phyloP scores from a whole-genome alignment of 139 green algal genomes.

The Zygnema circumcarinatum region DNA sequence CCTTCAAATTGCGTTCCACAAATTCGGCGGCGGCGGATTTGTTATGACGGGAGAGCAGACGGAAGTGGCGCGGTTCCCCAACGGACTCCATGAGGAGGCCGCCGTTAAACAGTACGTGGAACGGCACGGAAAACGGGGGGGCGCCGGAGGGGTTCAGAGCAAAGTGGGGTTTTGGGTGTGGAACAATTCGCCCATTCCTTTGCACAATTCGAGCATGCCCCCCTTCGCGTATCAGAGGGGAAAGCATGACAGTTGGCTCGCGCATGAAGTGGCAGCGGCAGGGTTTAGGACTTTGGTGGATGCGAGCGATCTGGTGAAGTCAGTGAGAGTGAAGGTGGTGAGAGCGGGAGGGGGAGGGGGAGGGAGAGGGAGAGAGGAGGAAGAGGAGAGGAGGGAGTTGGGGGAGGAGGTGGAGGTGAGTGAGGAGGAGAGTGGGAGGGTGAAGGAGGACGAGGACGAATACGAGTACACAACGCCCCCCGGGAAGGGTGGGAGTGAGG shows the following conservation, averaged over 20 bases:
- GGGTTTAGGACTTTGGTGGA: background rate
- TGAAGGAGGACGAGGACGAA: background rate
- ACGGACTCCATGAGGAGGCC: background rate
- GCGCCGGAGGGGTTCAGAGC: too few relatives aligned
- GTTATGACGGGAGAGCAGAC: background rate
- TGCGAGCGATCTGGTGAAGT: background rate
- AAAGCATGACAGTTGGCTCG: slow-evolving; percentile 39
- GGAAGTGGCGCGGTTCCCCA: background rate
- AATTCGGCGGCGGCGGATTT: background rate
- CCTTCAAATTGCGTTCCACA: background rate
- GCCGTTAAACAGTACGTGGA: slow-evolving; percentile 23
- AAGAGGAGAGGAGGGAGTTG: background rate
- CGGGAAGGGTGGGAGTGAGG: background rate
- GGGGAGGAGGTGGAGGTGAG: background rate
- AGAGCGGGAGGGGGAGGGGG: background rate
- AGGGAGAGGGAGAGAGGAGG: background rate
- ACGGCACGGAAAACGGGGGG: background rate
- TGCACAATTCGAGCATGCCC: slow-evolving; percentile 14
- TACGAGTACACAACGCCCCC: too few relatives aligned
- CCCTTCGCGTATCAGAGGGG: slow-evolving; percentile 39
- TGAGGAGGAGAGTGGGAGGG: background rate
- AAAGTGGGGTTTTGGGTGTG: slow-evolving; percentile 21
- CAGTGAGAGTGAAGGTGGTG: background rate
- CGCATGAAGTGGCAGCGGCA: background rate
- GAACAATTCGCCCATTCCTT: slow-evolving; percentile 28